These are phyloP conservation scores for Pseudogymnoascus sp. DNA, from an alignment of 2,329 filamentous ascomycete species.

Conservation along the genomic window DNA sequence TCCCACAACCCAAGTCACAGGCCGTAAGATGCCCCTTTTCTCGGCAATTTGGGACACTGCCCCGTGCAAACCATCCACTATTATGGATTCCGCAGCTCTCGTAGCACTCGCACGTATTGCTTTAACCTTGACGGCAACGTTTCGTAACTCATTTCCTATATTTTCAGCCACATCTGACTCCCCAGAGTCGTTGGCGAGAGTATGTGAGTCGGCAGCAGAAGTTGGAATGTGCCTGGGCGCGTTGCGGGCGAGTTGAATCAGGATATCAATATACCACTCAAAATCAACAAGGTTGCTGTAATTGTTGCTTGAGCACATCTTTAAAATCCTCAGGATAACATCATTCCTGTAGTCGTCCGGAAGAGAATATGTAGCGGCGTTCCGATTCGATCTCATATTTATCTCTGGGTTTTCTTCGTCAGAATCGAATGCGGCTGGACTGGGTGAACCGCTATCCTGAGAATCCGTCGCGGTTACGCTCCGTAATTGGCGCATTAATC, in stretches of 20 bases:
- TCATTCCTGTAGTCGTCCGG: conserved; percentile 81
- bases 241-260: conserved; percentile 77
- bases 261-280: conserved; percentile 92
- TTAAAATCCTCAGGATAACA: conserved; percentile 74
- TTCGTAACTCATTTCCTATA: conserved; percentile 81
- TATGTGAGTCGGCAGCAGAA: conserved; percentile 15
- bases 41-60: conserved; percentile 49
- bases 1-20: conserved; percentile 78
- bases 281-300: conserved; percentile 85
- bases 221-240: conserved; percentile 41
- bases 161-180: conserved; percentile 50
- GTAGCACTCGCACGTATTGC: conserved; percentile 76
- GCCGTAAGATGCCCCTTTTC: conserved; percentile 62
- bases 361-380: conserved; percentile 38
- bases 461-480: conserved; percentile 49
- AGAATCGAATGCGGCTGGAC: conserved; percentile 34
- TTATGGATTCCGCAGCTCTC: conserved; percentile 68
- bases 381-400: conserved; percentile 38
- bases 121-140: conserved; percentile 84
- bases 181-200: conserved; percentile 12
- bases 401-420: conserved; percentile 51
- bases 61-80: conserved; percentile 53
- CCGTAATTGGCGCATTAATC: conserved; percentile 80
- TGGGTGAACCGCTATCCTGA: conserved; percentile 30
- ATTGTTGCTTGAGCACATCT: conserved; percentile 84